Evolutionary conservation across 2,329 filamentous ascomycete genomes (phyloP).

Genomic region (Alternaria panax): DNA sequence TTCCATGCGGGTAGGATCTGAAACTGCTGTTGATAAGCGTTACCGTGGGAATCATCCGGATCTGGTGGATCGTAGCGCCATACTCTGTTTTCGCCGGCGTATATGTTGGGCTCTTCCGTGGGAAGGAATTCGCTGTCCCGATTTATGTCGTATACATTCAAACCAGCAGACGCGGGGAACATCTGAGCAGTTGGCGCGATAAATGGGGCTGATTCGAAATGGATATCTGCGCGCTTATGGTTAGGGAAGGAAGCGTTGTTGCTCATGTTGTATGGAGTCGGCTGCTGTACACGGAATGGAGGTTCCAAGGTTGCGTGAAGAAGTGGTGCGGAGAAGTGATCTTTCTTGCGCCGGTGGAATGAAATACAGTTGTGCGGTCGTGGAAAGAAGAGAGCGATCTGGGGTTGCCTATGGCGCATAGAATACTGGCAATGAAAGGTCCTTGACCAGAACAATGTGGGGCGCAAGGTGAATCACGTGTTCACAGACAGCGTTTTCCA

Average conservation of each 20-base stretch:
- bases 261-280: neutral
- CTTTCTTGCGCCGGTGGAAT: neutral
- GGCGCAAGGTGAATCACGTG: neutral
- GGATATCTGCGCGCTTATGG: neutral
- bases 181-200: neutral
- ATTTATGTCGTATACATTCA: neutral
- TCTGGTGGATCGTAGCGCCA: neutral
- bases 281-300: neutral
- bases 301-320: neutral
- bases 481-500: neutral
- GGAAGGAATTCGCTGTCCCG: neutral
- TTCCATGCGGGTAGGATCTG: neutral
- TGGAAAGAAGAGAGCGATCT: neutral
- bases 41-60: neutral
- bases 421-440: neutral
- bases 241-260: neutral
- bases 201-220: neutral
- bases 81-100: neutral
- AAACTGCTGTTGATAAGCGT: neutral
- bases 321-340: neutral
- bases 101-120: neutral
- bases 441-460: neutral
- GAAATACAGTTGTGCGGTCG: neutral
- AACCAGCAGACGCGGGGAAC: neutral
- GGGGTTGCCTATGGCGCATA: neutral